Evolutionary conservation across 2,329 filamentous ascomycete genomes (phyloP), one percentile per base, ranked within the genome.

Genomic region (Teratosphaeriaceae sp.): DNA sequence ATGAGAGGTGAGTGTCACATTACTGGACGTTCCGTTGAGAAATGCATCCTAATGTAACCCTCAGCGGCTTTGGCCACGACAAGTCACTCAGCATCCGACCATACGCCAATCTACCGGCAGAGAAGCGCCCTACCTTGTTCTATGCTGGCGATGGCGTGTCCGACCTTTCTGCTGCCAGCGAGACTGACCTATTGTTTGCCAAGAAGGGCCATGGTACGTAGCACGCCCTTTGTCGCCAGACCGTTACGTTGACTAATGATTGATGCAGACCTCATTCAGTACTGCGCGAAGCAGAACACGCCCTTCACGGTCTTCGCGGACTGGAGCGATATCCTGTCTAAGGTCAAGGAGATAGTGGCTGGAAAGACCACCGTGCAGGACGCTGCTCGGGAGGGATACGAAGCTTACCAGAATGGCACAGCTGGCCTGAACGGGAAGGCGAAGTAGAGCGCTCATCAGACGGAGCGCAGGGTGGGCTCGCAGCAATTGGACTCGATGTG

Each of bases 141-240:
- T 98, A 98, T 59, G 90, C 92, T 23, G 92, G 92, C 45, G 90
- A 97, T 57, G 90, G 90, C 38, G 88, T 96, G 3, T 94, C 86
- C 2, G 90, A 97, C 62, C 73, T 97, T 40, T 94, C 86, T 20
- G 92, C 90, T 7, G 90, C 92, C 2, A 81, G 84, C 55, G 89
- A 97, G 72, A 95, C 89, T 2, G 88, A 97, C 63, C 69, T 97
- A 42, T 73, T 97, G 26, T 97, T 97, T 60, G 90, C 90, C 42
- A 96, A 96, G 74, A 83, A 85, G 51, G 90, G 88, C 18, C 82
- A 87, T 64, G 86, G 85, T 88, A 70, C 56, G 74, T 44, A 15
- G 22, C 31, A 24, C n/a, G 16, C 29, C 27, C 13, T 44, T 31
- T 3, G 33, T 26, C 23, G 27, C 27, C 37, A 11, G 4, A 24